phyloP scores from a whole-genome alignment of 2,329 filamentous ascomycete genomes.

The Tolypocladium paradoxum region DNA sequence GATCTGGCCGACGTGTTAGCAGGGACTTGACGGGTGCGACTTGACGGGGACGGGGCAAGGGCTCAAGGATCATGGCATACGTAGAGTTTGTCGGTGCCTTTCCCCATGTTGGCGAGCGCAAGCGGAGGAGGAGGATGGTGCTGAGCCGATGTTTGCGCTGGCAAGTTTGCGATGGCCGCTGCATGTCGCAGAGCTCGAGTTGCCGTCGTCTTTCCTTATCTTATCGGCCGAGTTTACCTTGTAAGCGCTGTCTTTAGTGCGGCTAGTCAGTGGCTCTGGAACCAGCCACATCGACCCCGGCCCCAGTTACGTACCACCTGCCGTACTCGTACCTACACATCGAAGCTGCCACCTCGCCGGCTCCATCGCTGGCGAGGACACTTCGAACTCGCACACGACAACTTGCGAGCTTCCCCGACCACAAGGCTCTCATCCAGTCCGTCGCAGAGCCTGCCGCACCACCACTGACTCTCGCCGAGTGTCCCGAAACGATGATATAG shows the following conservation, averaged over 20 bases:
- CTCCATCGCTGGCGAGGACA: not conserved
- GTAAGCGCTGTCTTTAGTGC: no score
- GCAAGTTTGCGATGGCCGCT: not conserved
- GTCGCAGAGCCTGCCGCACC: not conserved
- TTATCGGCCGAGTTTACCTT: not conserved
- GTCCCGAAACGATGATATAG: not conserved
- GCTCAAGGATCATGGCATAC: conserved; percentile 12
- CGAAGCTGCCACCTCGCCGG: not conserved
- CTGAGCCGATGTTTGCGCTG: not conserved
- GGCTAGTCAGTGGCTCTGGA: not conserved
- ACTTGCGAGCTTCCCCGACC: not conserved
- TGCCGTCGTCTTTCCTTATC: not conserved
- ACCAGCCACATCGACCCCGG: not conserved
- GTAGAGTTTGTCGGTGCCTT: conserved; percentile 36
- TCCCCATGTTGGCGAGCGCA: conserved; percentile 21
- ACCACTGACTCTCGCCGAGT: not conserved
- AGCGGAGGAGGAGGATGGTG: not conserved
- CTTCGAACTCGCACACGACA: not conserved
- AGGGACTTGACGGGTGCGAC: not conserved
- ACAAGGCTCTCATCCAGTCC: not conserved
- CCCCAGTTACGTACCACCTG: not conserved
- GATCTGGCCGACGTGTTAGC: conserved; percentile 37
- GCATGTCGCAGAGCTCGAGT: not conserved
- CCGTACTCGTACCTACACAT: not conserved
- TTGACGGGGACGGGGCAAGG: not conserved